Percentiles rank a stretch among this genome's conserved stretches.
Evolutionary conservation across 2,329 filamentous ascomycete species (phyloP).

Genomic region (Endothia cerciana): DNA sequence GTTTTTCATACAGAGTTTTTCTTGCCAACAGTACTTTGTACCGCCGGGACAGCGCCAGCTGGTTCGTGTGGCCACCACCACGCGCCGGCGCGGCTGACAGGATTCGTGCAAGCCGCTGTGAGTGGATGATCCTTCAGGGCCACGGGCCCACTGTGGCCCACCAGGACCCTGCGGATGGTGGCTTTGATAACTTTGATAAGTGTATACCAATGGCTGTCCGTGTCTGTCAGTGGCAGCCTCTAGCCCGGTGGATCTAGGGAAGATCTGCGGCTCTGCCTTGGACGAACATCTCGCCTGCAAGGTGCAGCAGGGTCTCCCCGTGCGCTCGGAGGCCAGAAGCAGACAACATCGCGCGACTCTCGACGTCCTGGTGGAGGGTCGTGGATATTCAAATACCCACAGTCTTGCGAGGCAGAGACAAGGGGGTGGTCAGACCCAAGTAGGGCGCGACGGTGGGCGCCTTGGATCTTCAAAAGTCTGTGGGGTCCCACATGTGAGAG

Average conservation of each 20-base stretch:
- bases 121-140: background rate
- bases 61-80: background rate
- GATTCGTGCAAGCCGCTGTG: background rate
- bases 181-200: slow-evolving; percentile 22
- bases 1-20: slow-evolving; percentile 9
- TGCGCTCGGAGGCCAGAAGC: background rate
- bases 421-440: no score
- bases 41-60: background rate
- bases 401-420: slow-evolving; percentile 4
- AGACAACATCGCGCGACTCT: background rate
- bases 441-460: no score
- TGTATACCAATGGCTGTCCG: background rate
- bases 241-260: slow-evolving; percentile 12
- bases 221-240: background rate
- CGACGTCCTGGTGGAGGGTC: background rate
- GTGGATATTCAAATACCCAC: slow-evolving; percentile 12
- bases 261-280: slow-evolving; percentile 23
- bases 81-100: slow-evolving; percentile 5
- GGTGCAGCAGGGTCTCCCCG: background rate
- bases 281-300: background rate
- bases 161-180: background rate
- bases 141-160: slow-evolving; percentile 9
- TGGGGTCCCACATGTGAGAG: background rate
- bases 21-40: background rate
- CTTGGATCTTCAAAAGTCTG: background rate